Evolutionary conservation across 352 stramenopile genomes (phyloP), one percentile per base, ranked within the genome.

Genomic region (Phytophthora fragariae): DNA sequence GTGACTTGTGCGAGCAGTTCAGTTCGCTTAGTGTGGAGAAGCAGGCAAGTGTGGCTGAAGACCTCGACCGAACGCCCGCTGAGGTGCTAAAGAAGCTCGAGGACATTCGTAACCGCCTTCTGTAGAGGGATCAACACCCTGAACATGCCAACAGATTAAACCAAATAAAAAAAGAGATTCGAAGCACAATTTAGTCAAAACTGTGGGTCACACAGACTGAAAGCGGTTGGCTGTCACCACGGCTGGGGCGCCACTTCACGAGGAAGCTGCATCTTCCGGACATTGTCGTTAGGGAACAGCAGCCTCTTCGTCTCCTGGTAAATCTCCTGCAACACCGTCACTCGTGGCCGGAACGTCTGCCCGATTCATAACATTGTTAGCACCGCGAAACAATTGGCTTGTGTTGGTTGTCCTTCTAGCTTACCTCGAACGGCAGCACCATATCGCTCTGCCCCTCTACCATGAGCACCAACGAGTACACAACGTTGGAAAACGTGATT

Each of bases 71-170:
- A 60, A 98, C 94, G n/a, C 94, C 98, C 5, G 89, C 91, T 2
- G 97, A 99, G 72, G 94, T 99, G 62, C 89, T 99, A 52, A 99
- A 99, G 76, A 99, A 99, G 81, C 89, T 99, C 19, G 98, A 99
- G 80, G 97, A 99, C 72, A 98, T 98, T 73, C 90, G 96, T 73
- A 99, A 99, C 81, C 86, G 94, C 50, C 78, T 99, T 24, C 74
- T 99, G 39, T 99, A 99, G 77, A 35, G 31, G 54, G 31, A 14
- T 5, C 10, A 5, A 47, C 5, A 17, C 56, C 52, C 19, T 56
- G 31, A 44, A 24, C 33, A 57, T 74, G 37, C 29, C 9, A 53
- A 55, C 27, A 58, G 11, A 33, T 27, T 47, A 55, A 62, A 65
- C 21, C 10, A 52, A 58, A 49, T 62, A 53, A 69, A 71, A 39